Base-by-base conservation (phyloP, 169 alveolate genomes). In the Cryptosporidium ubiquitum region DNA sequence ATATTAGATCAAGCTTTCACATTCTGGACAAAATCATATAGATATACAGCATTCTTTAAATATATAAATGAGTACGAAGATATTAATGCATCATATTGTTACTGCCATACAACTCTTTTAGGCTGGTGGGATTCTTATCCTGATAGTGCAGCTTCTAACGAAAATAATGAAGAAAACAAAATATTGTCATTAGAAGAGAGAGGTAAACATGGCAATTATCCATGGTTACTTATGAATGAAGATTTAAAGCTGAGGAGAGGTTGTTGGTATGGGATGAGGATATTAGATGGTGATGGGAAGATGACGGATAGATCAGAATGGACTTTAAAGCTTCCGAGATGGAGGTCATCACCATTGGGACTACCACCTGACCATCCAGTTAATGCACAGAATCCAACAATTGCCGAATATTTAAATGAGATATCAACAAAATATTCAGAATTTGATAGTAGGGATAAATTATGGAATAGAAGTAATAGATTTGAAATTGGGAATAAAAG, bases 61-160 rank as follows among this genome's bases (percentile, higher is more conserved):
- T 79, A 79, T 33, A 61, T 60, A 9, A 79, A 79, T 61, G 89
- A 79, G 16, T n/a, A 60, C 29, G 75, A 79, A 33, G 68, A 44
- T 26, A 79, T 79, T 37, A 79, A 79, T 79, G 47, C 55, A 16
- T 35, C 89, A 61, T 79, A 61, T 64, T 31, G 79, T 14, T 79
- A 61, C 47, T 79, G 89, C 20, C 89, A 79, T 42, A 79, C 89
- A 37, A 79, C 89, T 12, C 42, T 79, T 20, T 61, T 79, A 47
- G 89, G 89, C 26, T 79, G 89, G 89, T 79, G 89, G 89, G 75
- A 79, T 40, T 79, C 89, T 2, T 71, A 44, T 49, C 85, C 85
- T n/a, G 69, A 79, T 5, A 10, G 37, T 61, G 26, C 2, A 6
- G n/a, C 7, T 20, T 7, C 14, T 7, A 73, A 23, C 33, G 37